Evolutionary conservation across 345 rosid genomes (phyloP).

Genomic region (Excoecaria cochinchinensis): DNA sequence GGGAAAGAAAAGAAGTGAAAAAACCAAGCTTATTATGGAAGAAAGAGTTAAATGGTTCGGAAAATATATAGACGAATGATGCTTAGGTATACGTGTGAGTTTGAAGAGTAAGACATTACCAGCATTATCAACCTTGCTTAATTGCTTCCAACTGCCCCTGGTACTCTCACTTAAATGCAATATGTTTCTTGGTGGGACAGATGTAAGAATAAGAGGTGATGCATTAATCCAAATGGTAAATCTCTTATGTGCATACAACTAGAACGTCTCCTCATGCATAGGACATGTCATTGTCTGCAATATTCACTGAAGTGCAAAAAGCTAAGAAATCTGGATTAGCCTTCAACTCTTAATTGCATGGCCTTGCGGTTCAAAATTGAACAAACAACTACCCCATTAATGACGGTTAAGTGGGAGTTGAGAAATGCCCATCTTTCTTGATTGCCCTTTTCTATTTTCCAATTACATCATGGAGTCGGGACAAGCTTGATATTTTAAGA

Average conservation of each 20-base stretch:
- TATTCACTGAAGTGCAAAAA: background rate
- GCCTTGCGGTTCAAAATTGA: slow-evolving; percentile 15
- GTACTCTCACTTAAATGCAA: slow-evolving; percentile 31
- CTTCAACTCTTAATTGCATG: background rate
- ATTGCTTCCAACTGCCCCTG: slow-evolving; percentile 48
- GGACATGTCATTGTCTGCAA: background rate
- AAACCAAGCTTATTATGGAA: slow-evolving; percentile 1
- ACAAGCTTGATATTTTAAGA: background rate
- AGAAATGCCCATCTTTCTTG: slow-evolving; percentile 8
- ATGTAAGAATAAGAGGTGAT: slow-evolving; percentile 12
- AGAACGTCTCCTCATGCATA: no score
- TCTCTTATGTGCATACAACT: background rate
- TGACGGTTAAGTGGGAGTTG: slow-evolving; percentile 26
- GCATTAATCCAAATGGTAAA: no score
- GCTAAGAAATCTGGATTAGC: background rate
- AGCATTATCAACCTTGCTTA: slow-evolving; percentile 1
- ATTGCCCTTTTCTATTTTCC: background rate
- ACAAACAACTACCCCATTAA: slow-evolving; percentile 43
- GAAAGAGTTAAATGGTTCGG: slow-evolving; percentile 5
- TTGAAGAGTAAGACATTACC: slow-evolving; percentile 10
- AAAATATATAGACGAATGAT: slow-evolving; percentile 24
- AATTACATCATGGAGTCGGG: background rate
- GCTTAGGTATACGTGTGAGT: background rate
- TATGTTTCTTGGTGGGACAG: slow-evolving; percentile 15
- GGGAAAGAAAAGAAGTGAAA: background rate